Conservation (phyloP, 768 basidiomycete genomes). For the Tubosaeta brunneosetosa region DNA sequence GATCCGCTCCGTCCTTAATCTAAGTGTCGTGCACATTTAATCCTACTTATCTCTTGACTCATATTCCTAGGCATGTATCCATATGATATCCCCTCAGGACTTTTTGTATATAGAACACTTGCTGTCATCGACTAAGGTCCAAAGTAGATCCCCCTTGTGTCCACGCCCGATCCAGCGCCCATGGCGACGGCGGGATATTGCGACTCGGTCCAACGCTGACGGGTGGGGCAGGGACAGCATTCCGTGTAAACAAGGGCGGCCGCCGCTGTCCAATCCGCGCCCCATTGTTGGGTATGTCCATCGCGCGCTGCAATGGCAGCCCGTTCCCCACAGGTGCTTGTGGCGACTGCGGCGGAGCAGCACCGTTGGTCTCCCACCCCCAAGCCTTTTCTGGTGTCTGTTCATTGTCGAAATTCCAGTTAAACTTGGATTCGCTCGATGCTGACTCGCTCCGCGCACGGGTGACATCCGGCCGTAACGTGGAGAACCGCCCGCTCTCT, state of each 20-base stretch:
- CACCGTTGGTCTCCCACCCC: conserved; percentile 27
- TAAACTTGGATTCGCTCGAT: conserved; percentile 19
- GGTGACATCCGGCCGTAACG: conserved; percentile 15
- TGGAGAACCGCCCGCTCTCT: conserved; percentile 36
- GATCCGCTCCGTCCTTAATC: conserved; percentile 1
- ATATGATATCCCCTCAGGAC: conserved; percentile 22
- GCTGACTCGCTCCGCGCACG: conserved; percentile 27
- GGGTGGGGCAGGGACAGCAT: conserved; percentile 32
- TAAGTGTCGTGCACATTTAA: conserved; percentile 31
- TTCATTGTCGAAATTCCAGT: conserved; percentile 31
- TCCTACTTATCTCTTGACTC: conserved; percentile 21
- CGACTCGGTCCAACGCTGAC: conserved; percentile 33
- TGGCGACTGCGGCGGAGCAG: conserved; percentile 28
- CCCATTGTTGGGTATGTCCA: conserved; percentile 49
- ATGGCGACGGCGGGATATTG: conserved; percentile 38
- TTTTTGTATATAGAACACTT: background rate
- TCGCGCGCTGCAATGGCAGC: conserved; percentile 40
- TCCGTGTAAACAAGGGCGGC: conserved; percentile 49
- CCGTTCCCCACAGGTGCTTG: conserved; percentile 20
- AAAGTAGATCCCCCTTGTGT: conserved; percentile 34
- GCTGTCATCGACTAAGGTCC: conserved; percentile 36
- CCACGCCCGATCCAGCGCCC: conserved; percentile 45
- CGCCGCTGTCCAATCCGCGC: conserved; percentile 53
- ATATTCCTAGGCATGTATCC: conserved; percentile 20
- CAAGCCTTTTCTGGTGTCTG: conserved; percentile 24